phyloP scores from a whole-genome alignment of 441 rosid genomes.

The Pelargonium myrrhifolium region DNA sequence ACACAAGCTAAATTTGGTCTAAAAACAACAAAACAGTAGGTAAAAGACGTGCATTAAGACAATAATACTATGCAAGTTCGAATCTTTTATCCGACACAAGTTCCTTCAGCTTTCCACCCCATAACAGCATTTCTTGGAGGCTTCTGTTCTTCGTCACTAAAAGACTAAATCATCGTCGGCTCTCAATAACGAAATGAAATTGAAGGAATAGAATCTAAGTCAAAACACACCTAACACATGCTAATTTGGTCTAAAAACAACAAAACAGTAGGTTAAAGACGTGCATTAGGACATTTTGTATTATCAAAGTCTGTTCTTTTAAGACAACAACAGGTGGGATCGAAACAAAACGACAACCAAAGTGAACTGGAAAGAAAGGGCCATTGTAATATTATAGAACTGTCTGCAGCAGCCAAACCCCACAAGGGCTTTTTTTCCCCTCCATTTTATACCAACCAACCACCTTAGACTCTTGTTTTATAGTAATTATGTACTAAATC shows the following conservation, averaged over 20 bases:
- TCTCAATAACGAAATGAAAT: not conserved
- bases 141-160: too few species aligned
- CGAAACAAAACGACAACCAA: not conserved
- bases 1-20: not conserved
- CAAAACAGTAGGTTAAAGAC: not conserved
- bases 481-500: too few species aligned
- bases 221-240: conserved; percentile 1
- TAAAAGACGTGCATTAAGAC: not conserved
- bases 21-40: not conserved
- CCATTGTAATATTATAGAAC: not conserved
- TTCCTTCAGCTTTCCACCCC: too few species aligned
- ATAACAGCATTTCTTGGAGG: too few species aligned
- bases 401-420: not conserved
- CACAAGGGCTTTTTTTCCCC: not conserved
- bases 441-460: not conserved
- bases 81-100: too few species aligned
- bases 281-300: not conserved
- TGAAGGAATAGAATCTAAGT: not conserved
- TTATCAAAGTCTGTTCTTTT: not conserved
- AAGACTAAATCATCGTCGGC: too few species aligned
- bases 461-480: not conserved
- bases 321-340: not conserved
- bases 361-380: not conserved
- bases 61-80: too few species aligned
- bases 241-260: not conserved